Evolutionary conservation across 2,329 filamentous ascomycete species (phyloP).

Genomic region (Fusarium domesticum): DNA sequence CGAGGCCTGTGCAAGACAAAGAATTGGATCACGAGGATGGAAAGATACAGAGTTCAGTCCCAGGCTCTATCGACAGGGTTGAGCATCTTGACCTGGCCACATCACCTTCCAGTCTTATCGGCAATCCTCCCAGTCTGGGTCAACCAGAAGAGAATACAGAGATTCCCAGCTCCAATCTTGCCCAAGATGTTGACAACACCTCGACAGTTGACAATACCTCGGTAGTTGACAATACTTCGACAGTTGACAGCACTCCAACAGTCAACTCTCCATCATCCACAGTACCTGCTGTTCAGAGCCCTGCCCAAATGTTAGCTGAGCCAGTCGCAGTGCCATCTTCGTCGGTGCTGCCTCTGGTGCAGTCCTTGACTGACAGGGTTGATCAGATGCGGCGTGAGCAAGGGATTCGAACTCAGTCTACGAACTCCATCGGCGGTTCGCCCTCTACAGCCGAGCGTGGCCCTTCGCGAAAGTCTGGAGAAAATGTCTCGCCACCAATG

Average conservation of each 20-base stretch:
- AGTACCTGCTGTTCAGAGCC: background rate
- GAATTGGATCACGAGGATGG: slow-evolving; percentile 27
- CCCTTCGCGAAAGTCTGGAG: slow-evolving; percentile 44
- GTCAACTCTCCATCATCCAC: background rate
- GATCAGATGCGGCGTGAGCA: slow-evolving; percentile 53
- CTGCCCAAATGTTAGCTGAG: slow-evolving; percentile 13
- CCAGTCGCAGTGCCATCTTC: slow-evolving; percentile 9
- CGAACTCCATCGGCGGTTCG: slow-evolving; percentile 31
- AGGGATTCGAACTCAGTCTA: slow-evolving; percentile 29
- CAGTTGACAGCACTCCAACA: slow-evolving; percentile 5
- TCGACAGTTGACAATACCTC: slow-evolving; percentile 18
- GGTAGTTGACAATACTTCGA: background rate
- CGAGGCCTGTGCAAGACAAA: slow-evolving; percentile 26
- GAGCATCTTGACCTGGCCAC: slow-evolving; percentile 50
- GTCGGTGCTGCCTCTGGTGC: slow-evolving; percentile 13
- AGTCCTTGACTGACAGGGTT: slow-evolving; percentile 44
- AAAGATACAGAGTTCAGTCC: slow-evolving; percentile 31
- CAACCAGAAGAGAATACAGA: slow-evolving; percentile 7
- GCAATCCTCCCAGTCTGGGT: slow-evolving; percentile 10
- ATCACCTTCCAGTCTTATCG: slow-evolving; percentile 30
- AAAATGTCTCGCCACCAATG: slow-evolving; percentile 51
- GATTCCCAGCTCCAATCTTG: background rate
- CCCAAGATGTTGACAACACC: slow-evolving; percentile 19
- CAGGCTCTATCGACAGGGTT: slow-evolving; percentile 43
- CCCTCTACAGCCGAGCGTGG: slow-evolving; percentile 34